phyloP scores from a whole-genome alignment of 2,329 filamentous ascomycete species.

The Lachnellula arida region DNA sequence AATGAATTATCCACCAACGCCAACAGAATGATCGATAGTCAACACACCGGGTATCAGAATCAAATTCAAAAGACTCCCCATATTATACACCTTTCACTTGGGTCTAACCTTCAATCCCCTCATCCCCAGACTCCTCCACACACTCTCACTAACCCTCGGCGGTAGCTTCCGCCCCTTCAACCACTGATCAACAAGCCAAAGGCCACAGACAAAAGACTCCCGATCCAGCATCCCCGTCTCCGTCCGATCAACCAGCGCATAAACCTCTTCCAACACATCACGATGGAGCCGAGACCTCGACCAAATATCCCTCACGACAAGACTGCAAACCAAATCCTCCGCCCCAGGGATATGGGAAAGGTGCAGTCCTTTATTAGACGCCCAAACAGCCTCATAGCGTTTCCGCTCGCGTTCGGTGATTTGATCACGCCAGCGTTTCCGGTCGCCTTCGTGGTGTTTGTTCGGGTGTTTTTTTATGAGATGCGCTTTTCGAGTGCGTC shows the following conservation, averaged over 20 bases:
- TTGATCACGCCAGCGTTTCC: constrained; percentile 71
- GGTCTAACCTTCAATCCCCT: constrained; percentile 32
- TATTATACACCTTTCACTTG: neutral
- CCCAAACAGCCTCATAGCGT: constrained; percentile 80
- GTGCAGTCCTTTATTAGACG: constrained; percentile 66
- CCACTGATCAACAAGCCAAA: constrained; percentile 78
- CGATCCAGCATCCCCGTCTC: constrained; percentile 53
- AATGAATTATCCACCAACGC: no score
- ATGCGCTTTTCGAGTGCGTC: constrained; percentile 49
- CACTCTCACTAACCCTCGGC: constrained; percentile 62
- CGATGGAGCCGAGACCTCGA: constrained; percentile 60
- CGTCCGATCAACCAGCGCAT: constrained; percentile 64
- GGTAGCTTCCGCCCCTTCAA: constrained; percentile 77
- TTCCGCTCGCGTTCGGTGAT: constrained; percentile 70
- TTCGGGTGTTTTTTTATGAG: constrained; percentile 62
- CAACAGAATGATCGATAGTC: no score
- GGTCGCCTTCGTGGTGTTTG: constrained; percentile 70
- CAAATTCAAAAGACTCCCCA: no score
- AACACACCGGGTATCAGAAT: no score
- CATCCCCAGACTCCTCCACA: constrained; percentile 65
- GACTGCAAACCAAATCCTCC: constrained; percentile 54
- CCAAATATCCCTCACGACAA: constrained; percentile 75
- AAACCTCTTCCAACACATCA: constrained; percentile 69
- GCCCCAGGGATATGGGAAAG: constrained; percentile 24
- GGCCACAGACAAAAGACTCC: constrained; percentile 75